Percentiles rank a stretch among this genome's conserved stretches.
Evolutionary conservation across 2,329 filamentous ascomycete genomes (phyloP).

Genomic region (Lasiodiplodia theobromae): DNA sequence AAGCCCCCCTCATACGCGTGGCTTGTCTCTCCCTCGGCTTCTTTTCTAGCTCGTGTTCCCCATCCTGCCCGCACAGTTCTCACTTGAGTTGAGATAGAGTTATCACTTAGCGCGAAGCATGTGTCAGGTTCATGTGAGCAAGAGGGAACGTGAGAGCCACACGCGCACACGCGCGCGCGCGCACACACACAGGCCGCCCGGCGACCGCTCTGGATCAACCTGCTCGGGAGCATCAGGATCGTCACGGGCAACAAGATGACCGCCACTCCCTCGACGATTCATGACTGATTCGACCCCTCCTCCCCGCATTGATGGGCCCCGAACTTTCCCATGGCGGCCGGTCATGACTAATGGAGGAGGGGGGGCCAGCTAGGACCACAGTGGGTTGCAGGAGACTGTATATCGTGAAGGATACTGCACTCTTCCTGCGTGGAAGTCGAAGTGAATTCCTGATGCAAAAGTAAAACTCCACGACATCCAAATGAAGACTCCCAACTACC

Average conservation of each 20-base stretch:
- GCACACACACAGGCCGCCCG: neutral
- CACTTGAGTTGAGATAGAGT: conserved; percentile 9
- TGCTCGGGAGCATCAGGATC: neutral
- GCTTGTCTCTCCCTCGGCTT: neutral
- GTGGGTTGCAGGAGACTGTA: no score
- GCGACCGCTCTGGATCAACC: neutral
- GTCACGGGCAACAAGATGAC: neutral
- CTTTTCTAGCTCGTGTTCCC: neutral
- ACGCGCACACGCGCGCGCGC: neutral
- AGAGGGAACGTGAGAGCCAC: neutral
- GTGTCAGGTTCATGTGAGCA: neutral
- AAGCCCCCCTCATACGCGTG: neutral
- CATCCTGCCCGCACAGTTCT: neutral
- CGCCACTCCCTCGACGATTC: neutral
- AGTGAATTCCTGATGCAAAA: no score
- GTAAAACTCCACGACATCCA: no score
- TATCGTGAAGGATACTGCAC: no score
- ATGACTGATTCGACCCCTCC: neutral
- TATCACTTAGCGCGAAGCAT: conserved; percentile 21
- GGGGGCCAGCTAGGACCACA: no score
- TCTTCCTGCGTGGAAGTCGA: no score
- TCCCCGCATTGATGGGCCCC: no score
- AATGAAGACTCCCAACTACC: no score
- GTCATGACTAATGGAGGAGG: no score
- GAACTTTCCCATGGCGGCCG: no score